phyloP scores from a whole-genome alignment of 495 filamentous ascomycete genomes.

The Annulohypoxylon stygium region DNA sequence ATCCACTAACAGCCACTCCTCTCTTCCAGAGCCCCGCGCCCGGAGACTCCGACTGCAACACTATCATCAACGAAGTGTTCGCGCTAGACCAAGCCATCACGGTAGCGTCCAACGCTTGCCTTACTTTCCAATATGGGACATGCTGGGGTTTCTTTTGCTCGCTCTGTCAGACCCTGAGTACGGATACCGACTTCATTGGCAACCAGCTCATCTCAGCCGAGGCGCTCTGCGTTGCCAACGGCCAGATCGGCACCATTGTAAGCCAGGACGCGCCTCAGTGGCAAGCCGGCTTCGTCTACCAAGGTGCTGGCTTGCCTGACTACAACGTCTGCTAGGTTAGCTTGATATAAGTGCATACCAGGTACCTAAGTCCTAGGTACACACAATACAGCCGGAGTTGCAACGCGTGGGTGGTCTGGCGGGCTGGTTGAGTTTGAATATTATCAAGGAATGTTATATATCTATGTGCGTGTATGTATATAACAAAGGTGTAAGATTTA shows the following conservation, averaged over 20 bases:
- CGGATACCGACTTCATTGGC: conserved; percentile 57
- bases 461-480: background rate
- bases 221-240: conserved; percentile 53
- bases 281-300: conserved; percentile 56
- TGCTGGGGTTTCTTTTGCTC: conserved; percentile 62
- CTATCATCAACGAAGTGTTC: conserved; percentile 52
- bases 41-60: conserved; percentile 51
- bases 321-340: conserved; percentile 55
- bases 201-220: conserved; percentile 55
- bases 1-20: conserved; percentile 11
- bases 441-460: background rate
- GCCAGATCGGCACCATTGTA: conserved; percentile 57
- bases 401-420: background rate
- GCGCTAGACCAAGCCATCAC: conserved; percentile 51
- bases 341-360: background rate
- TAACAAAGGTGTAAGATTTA: background rate
- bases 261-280: conserved; percentile 55
- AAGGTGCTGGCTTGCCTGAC: conserved; percentile 51
- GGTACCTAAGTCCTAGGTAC: background rate
- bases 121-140: conserved; percentile 53
- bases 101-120: conserved; percentile 55
- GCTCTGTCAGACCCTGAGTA: conserved; percentile 53
- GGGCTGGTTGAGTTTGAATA: background rate
- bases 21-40: conserved; percentile 50
- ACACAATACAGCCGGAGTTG: background rate